Base-by-base conservation (phyloP, 2,329 filamentous ascomycete genomes). In the Epichloe scottii region DNA sequence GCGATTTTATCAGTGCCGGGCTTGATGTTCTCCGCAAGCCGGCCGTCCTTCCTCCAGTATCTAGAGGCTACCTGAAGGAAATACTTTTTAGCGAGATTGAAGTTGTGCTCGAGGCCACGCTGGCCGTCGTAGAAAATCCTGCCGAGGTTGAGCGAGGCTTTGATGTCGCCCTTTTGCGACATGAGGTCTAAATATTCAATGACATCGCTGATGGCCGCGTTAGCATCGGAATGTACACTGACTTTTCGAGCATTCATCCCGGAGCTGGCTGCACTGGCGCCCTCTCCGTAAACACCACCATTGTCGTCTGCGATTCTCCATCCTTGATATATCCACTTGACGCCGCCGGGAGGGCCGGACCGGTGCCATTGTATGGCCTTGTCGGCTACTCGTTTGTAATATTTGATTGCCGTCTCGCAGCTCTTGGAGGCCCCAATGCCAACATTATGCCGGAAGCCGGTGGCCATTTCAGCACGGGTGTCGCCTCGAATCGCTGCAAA, bases 241-340 rank as follows among this genome's bases (percentile, higher is more conserved):
- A 82, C 80, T 55, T 83, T 82, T 60, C 84, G 78, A 4, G 89
- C 89, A 63, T 95, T 90, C 51, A 79, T 76, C 4, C 93, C 93
- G 0, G 93, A 85, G 63, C 89, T 96, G 23, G 85, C 84, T 39
- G 85, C 87, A 63, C 91, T 97, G 12, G 93, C 93, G 3, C 93
- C 94, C 68, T 95, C 89, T 45, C 93, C 94, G 64, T 96, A 98
- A 6, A 95, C 85, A 42, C 93, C 93, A 7, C 93, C 94, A 33
- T 84, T 74, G 46, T 96, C 89, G 61, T 98, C 94, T 3, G 89
- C 87, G 60, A 96, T 86, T 51, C 88, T 81, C 70, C 87, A 94
- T 6, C 85, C 81, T 62, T 96, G 86, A 33, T 80, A 78, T 2
- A 84, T 75, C 74, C 94, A 84, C 34, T 78, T 75, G 68, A 85